Percentiles rank a stretch among this genome's conserved stretches.
These are phyloP conservation scores for Penicillium sp. DNA, from an alignment of 2,329 filamentous ascomycete genomes.

Conservation along the genomic window DNA sequence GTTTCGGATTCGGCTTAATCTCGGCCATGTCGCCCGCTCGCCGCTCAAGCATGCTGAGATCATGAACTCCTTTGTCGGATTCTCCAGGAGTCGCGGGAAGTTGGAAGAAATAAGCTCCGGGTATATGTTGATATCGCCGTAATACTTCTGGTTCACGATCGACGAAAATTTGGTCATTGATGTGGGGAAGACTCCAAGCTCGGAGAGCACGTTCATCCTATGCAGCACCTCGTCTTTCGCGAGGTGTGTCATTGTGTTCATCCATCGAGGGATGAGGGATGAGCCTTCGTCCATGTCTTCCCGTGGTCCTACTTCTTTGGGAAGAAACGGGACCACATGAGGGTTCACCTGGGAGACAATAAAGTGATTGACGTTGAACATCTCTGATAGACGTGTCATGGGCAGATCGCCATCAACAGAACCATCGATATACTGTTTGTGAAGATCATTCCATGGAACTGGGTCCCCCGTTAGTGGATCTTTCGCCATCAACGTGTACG, in stretches of 20 bases:
- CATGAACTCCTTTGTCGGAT: slow-evolving; percentile 87
- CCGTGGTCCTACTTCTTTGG: slow-evolving; percentile 60
- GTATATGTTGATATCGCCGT: slow-evolving; percentile 90
- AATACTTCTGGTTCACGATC: slow-evolving; percentile 85
- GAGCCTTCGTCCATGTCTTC: slow-evolving; percentile 30
- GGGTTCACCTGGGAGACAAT: slow-evolving; percentile 97
- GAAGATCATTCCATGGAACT: slow-evolving; percentile 78
- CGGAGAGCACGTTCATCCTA: slow-evolving; percentile 72
- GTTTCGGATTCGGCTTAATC: slow-evolving; percentile 77
- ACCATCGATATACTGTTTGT: slow-evolving; percentile 86
- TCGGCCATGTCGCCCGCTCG: slow-evolving; percentile 87
- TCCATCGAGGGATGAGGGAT: slow-evolving; percentile 49
- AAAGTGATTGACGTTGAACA: slow-evolving; percentile 98
- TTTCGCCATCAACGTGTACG: slow-evolving; percentile 75
- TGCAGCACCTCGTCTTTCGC: slow-evolving; percentile 78
- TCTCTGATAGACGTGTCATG: slow-evolving; percentile 81
- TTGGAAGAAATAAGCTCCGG: slow-evolving; percentile 72
- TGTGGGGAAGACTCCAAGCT: slow-evolving; percentile 76
- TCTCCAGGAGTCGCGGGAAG: slow-evolving; percentile 72
- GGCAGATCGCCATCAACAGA: slow-evolving; percentile 93
- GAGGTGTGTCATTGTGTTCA: slow-evolving; percentile 65
- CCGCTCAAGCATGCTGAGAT: slow-evolving; percentile 69
- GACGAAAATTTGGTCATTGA: slow-evolving; percentile 73
- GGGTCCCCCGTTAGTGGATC: slow-evolving; percentile 74
- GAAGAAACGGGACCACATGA: slow-evolving; percentile 82